These are phyloP conservation scores for Camellia lanceoleosa DNA, from an alignment of 148 eudicot species.

Conservation along the genomic window DNA sequence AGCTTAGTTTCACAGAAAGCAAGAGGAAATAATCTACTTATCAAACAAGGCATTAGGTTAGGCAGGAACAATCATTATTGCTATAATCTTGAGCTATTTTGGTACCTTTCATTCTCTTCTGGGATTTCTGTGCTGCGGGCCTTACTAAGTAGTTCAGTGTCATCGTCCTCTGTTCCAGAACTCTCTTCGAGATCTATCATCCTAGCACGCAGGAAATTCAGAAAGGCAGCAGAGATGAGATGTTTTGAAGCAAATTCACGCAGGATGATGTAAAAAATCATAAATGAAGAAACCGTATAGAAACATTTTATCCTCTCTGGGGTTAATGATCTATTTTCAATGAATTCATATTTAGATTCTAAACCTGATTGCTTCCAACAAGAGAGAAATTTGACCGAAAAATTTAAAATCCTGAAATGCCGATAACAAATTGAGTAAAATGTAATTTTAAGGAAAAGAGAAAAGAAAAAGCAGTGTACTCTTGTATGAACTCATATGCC, in stretches of 20 bases:
- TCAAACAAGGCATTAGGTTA: background rate
- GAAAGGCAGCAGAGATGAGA: background rate
- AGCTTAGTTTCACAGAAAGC: background rate
- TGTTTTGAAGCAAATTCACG: background rate
- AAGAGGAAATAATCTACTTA: background rate
- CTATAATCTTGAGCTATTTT: conserved; percentile 1
- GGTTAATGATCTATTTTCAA: background rate
- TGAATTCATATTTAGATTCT: background rate
- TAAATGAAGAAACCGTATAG: background rate
- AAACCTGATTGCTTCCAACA: background rate
- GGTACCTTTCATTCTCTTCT: conserved; percentile 43
- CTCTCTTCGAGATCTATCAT: conserved; percentile 85
- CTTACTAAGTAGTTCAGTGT: conserved; percentile 53
- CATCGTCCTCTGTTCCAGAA: conserved; percentile 72
- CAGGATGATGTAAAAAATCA: no score
- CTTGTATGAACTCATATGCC: background rate
- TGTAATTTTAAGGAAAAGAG: background rate
- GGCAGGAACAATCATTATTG: background rate
- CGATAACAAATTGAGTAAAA: background rate
- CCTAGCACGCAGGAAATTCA: conserved; percentile 34
- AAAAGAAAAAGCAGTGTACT: background rate
- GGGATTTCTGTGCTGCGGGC: conserved; percentile 20
- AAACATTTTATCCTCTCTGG: background rate
- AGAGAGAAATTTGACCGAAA: background rate
- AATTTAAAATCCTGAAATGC: background rate